Base-by-base conservation (phyloP, 2,329 filamentous ascomycete species). In the Aspergillus sp. region DNA sequence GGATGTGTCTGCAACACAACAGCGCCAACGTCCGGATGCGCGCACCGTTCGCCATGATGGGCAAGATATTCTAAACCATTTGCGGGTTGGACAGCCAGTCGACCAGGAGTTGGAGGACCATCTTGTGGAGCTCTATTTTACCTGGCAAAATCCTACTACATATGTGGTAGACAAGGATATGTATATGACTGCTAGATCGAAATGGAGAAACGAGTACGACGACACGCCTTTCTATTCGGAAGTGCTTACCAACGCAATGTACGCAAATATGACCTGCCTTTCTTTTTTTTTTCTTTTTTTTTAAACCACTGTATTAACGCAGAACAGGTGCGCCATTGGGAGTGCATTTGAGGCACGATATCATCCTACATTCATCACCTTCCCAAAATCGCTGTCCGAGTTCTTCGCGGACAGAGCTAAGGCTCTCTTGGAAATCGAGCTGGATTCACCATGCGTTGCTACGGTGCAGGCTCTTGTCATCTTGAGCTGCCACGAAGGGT, bases 391-490 rank as follows among this genome's bases (percentile, higher is more conserved):
- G 1, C 46, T 64, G 3, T 58, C 63, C 1, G 64, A 67, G 19
- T 67, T 66, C 35, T 66, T 68, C 42, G 67, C 68, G 5, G 66
- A 70, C 38, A 59, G 72, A 28, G 67, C 70, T 1, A 74, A 74
- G 48, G 63, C 65, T 5, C 60, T 73, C 4, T 52, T 76, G 6
- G 72, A 75, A 35, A 66, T 73, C 4, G 72, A 76, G 48, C 55
- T 76, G 9, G 73, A 75, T 47, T 67, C 62, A 28, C 73, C 73
- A 1, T 70, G 65, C 39, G 61, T 75, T n/a, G 70, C 73, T 4
- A 75, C 72, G 3, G 67, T 72, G 5, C 73, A 76, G 45, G 69
- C 72, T 2, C 59, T 75, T 38, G 65, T 72, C 2, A 61, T 75
- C 10, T 57, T 76, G 41, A 72, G 71, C 36, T 66, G 62, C 10